Conservation (phyloP, 164 flowering plant genomes). For the Berberis thunbergii region DNA sequence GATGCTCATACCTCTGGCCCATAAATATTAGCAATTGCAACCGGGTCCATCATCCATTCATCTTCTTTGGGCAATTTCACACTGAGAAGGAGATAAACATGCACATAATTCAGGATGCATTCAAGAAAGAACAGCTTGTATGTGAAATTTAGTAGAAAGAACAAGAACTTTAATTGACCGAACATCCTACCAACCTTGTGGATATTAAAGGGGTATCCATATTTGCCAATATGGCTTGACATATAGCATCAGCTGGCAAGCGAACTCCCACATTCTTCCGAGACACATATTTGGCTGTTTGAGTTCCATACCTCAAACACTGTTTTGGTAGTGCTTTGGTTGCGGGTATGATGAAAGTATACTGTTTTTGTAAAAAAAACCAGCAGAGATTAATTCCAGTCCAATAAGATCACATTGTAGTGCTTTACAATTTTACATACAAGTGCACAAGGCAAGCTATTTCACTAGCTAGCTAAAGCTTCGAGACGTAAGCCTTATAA, state of each 20-base stretch:
- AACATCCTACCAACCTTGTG: constrained; percentile 45
- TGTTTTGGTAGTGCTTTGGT: constrained; percentile 86
- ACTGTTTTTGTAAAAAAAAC: constrained; percentile 35
- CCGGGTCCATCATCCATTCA: constrained; percentile 33
- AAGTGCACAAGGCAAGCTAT: too few relatives aligned
- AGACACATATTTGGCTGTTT: constrained; percentile 46
- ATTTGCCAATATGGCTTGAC: constrained; percentile 68
- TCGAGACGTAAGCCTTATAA: too few relatives aligned
- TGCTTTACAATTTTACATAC: too few relatives aligned
- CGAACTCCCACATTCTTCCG: constrained; percentile 82
- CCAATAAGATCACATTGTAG: too few relatives aligned
- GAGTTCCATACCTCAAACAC: constrained; percentile 57
- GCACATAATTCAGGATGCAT: neutral
- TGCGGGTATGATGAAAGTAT: constrained; percentile 87
- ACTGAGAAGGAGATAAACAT: constrained; percentile 25
- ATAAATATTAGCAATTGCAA: constrained; percentile 69
- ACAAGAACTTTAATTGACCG: neutral
- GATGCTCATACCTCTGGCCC: constrained; percentile 56
- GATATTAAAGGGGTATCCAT: constrained; percentile 73
- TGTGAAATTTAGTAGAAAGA: neutral
- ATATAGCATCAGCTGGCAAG: constrained; percentile 75
- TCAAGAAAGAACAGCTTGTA: neutral
- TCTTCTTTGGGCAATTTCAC: constrained; percentile 40
- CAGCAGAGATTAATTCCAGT: too few relatives aligned
- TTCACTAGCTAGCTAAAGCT: too few relatives aligned